phyloP scores from a whole-genome alignment of 2,329 filamentous ascomycete species.

The Ophiostoma ulmi region DNA sequence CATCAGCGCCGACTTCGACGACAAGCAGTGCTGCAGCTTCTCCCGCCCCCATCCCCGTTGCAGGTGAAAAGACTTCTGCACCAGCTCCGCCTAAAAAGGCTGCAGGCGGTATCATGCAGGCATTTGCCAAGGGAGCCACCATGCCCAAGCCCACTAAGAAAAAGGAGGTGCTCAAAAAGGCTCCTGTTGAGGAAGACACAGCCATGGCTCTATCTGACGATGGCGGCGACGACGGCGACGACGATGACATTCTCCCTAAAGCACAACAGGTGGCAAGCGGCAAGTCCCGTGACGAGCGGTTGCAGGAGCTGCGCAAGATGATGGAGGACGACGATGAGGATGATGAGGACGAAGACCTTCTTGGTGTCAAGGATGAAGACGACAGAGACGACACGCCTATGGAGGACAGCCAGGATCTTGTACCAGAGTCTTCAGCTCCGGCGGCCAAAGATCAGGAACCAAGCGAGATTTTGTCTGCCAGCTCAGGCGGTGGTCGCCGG shows the following conservation, averaged over 20 bases:
- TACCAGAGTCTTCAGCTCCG: constrained; percentile 35
- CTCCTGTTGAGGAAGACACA: constrained; percentile 44
- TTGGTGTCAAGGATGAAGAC: constrained; percentile 36
- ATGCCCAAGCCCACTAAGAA: constrained; percentile 49
- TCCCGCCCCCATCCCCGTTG: constrained; percentile 11
- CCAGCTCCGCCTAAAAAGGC: constrained; percentile 37
- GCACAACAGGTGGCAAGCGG: constrained; percentile 34
- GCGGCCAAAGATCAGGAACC: constrained; percentile 37
- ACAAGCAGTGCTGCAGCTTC: constrained; percentile 28
- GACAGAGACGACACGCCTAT: constrained; percentile 38
- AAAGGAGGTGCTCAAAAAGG: constrained; percentile 37
- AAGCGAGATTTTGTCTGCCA: constrained; percentile 44
- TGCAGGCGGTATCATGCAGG: constrained; percentile 58
- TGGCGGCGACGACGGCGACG: constrained; percentile 40
- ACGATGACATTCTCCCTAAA: constrained; percentile 48
- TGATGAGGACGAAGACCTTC: constrained; percentile 48
- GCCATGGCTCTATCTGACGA: constrained; percentile 49
- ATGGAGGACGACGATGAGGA: constrained; percentile 66
- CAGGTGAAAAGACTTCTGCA: constrained; percentile 36
- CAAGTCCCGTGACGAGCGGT: constrained; percentile 53
- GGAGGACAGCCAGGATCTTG: constrained; percentile 27
- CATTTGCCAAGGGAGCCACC: constrained; percentile 63
- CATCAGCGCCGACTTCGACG: constrained; percentile 29
- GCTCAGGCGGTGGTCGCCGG: constrained; percentile 55
- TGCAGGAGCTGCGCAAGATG: constrained; percentile 64